Evolutionary conservation across 1,284 basidiomycete genomes (phyloP), one percentile per base, ranked within the genome.

Genomic region (Polyporus tsugae): DNA sequence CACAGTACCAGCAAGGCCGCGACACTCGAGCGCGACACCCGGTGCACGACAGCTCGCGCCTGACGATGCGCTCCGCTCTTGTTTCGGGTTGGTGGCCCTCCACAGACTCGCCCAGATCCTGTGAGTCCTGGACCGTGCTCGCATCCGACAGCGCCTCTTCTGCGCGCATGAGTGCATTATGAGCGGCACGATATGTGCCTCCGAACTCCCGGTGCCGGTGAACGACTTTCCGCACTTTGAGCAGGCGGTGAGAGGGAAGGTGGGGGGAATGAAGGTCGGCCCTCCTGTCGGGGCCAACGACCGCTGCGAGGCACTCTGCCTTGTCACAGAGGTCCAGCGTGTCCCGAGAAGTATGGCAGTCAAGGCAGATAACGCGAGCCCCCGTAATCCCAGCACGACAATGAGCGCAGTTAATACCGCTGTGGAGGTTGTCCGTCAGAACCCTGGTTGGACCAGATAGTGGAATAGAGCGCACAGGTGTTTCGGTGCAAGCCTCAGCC

Each of bases 251-350:
- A 2, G 70, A 66, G 1, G 71, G 72, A 0, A 74, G 36, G 59
- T 74, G 72, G 0, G 72, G 68, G 7, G 64, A 42, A 19, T 62
- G 36, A 9, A 73, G 42, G 41, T 71, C 72, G 22, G 60, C 64
- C n/a, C 71, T 53, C 17, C 69, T 60, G 44, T 72, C 71, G 6
- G 62, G 68, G 7, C 72, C 69, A 15, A 75, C 57, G 13, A 58
- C 59, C 1, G 71, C 65, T 0, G 58, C 42, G 10, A 65, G 63
- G n/a, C 76, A 77, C 2, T 67, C 72, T 0, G 70, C 63, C 42
- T 66, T 72, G 53, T 72, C 72, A 60, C 76, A 77, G 38, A 77
- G 70, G 64, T 77, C 75, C n/a, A 75, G 66, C 1, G 75, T 74
- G 41, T 61, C 71, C 25, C 60, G 63, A 52, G 60, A 58, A 4